Evolutionary conservation across 2,329 filamentous ascomycete genomes (phyloP).

Genomic region (Colletotrichum filicis): DNA sequence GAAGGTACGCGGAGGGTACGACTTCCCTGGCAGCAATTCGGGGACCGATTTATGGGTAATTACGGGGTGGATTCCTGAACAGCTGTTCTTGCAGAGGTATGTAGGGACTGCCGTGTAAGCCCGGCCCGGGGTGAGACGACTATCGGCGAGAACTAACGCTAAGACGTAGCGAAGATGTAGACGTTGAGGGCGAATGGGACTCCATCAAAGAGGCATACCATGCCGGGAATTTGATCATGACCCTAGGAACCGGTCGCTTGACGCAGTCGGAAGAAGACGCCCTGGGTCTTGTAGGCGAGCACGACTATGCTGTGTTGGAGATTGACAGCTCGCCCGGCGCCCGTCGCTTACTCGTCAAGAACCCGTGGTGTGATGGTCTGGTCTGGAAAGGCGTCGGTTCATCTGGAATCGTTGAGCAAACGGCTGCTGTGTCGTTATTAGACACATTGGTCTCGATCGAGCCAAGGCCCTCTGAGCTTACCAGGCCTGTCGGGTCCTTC

Average conservation of each 20-base stretch:
- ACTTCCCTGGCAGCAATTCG: slow-evolving; percentile 97
- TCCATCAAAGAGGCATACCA: slow-evolving; percentile 80
- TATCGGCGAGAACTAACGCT: slow-evolving; percentile 2
- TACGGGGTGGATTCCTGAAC: slow-evolving; percentile 96
- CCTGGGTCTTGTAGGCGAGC: slow-evolving; percentile 86
- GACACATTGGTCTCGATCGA: slow-evolving; percentile 29
- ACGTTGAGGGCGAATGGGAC: slow-evolving; percentile 80
- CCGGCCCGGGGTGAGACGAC: background rate
- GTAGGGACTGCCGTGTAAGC: slow-evolving; percentile 16
- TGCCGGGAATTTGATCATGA: slow-evolving; percentile 85
- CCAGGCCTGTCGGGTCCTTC: slow-evolving; percentile 75
- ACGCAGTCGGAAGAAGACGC: slow-evolving; percentile 80
- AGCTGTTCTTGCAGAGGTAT: slow-evolving; percentile 86
- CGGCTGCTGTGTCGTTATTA: background rate
- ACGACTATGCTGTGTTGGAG: slow-evolving; percentile 93
- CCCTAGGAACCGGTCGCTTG: slow-evolving; percentile 88
- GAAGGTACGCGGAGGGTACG: slow-evolving; percentile 94
- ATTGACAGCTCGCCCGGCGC: slow-evolving; percentile 72
- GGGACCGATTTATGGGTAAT: slow-evolving; percentile 94
- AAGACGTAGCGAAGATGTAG: slow-evolving; percentile 75
- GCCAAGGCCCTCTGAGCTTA: slow-evolving; percentile 35
- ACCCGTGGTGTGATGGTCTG: slow-evolving; percentile 90
- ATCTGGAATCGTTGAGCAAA: slow-evolving; percentile 26
- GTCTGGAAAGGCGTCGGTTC: slow-evolving; percentile 70
- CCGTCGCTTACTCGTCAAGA: slow-evolving; percentile 85